Base-by-base conservation (phyloP, 805 yeast genomes). In the Tetrapisispora iriomotensis region DNA sequence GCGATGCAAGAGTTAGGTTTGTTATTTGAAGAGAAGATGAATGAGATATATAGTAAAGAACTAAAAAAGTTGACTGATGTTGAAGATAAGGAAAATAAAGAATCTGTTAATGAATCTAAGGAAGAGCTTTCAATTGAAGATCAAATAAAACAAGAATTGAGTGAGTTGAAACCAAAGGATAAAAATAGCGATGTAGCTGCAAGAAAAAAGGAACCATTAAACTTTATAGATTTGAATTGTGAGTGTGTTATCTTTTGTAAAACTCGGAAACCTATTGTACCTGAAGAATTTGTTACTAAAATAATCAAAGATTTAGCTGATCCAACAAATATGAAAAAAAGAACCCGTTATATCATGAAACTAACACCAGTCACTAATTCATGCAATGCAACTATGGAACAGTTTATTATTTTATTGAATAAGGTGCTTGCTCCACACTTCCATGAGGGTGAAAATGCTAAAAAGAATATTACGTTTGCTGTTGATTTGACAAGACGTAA, bases 231-330 rank as follows among this genome's bases (percentile, higher is more conserved):
- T 6, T 58, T 85, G 26, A 80, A 77, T 15, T 79, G 87, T 52
- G 94, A 84, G 56, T 85, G 95, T 60, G 77, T 92, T 31, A 74
- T 87, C 1, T 92, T 90, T 56, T 74, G 87, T 50, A 83, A 94
- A 52, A 75, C 87, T 1, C 74, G 82, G 49, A 72, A 66, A 47
- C 95, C 96, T 0, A 70, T 88, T 6, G 77, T 74, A 18, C 96
- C 97, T 0, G 92, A 78, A 25, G 60, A 66, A 3, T 72, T 92
- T 39, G 90, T 84, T 8, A 65, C 68, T 27, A 62, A 64, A 22
- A 62, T 90, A 2, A 82, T 95, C 56, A 51, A 70, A 28, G 85
- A 82, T 30, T 68, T 80, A 7, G 56, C 60, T 20, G 70, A 69
- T 5, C 62, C 75, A 14, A 66, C 67, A 24, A 50, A 51, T 31